phyloP scores from a whole-genome alignment of 2,329 filamentous ascomycete genomes.

The Fusarium robinianum region DNA sequence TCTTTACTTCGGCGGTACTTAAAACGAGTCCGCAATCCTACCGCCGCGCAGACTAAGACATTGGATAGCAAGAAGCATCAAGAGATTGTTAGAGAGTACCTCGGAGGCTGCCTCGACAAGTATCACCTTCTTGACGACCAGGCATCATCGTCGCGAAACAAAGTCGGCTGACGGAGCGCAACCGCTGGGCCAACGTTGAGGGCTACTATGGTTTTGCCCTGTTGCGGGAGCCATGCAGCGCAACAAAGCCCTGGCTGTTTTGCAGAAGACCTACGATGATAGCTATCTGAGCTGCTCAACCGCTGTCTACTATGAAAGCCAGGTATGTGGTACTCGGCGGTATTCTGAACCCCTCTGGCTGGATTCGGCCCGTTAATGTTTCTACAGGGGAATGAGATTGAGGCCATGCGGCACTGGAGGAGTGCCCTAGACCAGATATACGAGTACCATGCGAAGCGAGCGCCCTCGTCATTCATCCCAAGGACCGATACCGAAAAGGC shows the following conservation, averaged over 20 bases:
- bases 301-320: constrained; percentile 92
- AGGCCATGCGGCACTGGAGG: constrained; percentile 90
- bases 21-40: not conserved
- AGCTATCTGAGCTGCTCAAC: constrained; percentile 94
- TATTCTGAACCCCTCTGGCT: not conserved
- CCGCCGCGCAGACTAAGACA: not conserved
- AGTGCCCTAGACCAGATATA: constrained; percentile 86
- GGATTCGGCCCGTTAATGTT: not conserved
- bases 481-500: constrained; percentile 83
- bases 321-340: constrained; percentile 71
- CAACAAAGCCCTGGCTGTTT: constrained; percentile 64
- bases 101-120: no score
- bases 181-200: constrained; percentile 26
- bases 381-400: constrained; percentile 80
- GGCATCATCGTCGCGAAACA: not conserved
- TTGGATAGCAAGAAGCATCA: no score
- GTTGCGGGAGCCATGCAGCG: constrained; percentile 53
- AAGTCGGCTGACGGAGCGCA: constrained; percentile 26
- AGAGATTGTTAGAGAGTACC: no score
- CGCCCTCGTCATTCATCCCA: constrained; percentile 69
- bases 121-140: not conserved
- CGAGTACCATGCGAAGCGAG: constrained; percentile 78
- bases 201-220: constrained; percentile 37
- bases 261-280: constrained; percentile 98
- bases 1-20: not conserved